Base-by-base conservation (phyloP, 257 asterid species). In the Pogostemon cablin region DNA sequence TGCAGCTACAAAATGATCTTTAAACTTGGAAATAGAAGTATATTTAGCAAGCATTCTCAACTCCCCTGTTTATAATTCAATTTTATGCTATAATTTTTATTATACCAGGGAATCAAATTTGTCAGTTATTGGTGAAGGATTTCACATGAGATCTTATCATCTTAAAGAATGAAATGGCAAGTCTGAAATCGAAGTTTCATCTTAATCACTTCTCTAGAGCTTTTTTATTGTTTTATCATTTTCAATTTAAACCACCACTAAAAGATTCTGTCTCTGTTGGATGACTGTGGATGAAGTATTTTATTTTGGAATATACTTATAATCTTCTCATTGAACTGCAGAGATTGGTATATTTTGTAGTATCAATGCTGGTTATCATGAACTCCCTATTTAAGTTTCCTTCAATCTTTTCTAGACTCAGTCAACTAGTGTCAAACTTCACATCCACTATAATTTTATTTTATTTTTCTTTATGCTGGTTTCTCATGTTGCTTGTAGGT, bases 401-500 rank as follows among this genome's bases (percentile, higher is more conserved):
- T 35, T 11, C 10, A 3, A n/a, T 17, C 37, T 9, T 39, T n/a
- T 57, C 68, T 56, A 60, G 48, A 42, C 35, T 43, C 9, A 5
- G 32, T 1, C 32, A 25, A 25, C 43, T 17, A 63, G 56, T 9
- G 42, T 60, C 40, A 56, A 25, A 69, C 49, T 48, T 8, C 48
- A 62, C 71, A 41, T 70, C 65, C n/a, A 15, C 56, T n/a, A 43
- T 42, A 5, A 32, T 38, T 44, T 2, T 53, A 9, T 44, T 34
- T 20, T 50, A 54, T 25, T 65, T 20, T 53, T 67, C 40, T 12
- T 67, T 50, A 69, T 70, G 65, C 62, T 70, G 73, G 44, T 47
- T 77, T 48, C 15, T 80, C 68, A 47, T 48, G 62, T 47, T 62
- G 15, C 53, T 17, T 86, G 72, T 80, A 93, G 99, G 99, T 93